phyloP scores from a whole-genome alignment of 2,329 filamentous ascomycete genomes.

The Xylariaceae sp. region DNA sequence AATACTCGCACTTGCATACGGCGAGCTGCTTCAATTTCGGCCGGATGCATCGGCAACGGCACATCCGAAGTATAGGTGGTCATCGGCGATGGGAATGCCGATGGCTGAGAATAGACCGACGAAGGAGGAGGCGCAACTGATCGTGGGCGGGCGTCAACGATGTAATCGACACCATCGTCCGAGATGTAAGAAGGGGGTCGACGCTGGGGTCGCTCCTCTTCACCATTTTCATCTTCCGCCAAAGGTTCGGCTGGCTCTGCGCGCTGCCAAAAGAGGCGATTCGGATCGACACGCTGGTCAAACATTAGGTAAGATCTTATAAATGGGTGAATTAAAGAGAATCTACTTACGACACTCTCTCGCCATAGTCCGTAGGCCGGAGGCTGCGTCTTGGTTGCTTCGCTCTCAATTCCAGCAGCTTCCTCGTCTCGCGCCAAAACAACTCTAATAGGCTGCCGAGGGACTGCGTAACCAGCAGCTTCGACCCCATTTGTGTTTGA shows the following conservation, averaged over 20 bases:
- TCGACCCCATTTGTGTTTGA: constrained; percentile 3
- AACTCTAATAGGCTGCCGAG: constrained; percentile 70
- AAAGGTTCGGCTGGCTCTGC: constrained; percentile 38
- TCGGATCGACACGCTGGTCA: constrained; percentile 67
- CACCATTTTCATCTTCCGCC: constrained; percentile 5
- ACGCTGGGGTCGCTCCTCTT: constrained; percentile 26
- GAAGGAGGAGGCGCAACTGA: constrained; percentile 44
- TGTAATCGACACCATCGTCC: constrained; percentile 70
- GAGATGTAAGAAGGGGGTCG: constrained; percentile 74
- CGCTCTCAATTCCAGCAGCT: constrained; percentile 52
- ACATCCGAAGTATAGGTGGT: constrained; percentile 47
- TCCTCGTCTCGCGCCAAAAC: constrained; percentile 73
- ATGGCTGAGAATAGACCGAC: constrained; percentile 11
- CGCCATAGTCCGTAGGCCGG: constrained; percentile 86
- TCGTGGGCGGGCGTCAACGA: constrained; percentile 62
- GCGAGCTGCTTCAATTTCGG: constrained; percentile 35
- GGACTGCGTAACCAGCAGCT: constrained; percentile 55
- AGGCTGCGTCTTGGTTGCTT: constrained; percentile 58
- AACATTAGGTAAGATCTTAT: constrained; percentile 6
- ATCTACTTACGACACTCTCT: constrained; percentile 66
- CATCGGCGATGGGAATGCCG: constrained; percentile 39
- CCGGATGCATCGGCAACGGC: constrained; percentile 45
- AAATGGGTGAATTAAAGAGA: not conserved
- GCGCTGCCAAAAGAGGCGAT: constrained; percentile 76
- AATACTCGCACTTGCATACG: no score